Conservation (phyloP, 306 rosid genomes). For the Inga laurina region DNA sequence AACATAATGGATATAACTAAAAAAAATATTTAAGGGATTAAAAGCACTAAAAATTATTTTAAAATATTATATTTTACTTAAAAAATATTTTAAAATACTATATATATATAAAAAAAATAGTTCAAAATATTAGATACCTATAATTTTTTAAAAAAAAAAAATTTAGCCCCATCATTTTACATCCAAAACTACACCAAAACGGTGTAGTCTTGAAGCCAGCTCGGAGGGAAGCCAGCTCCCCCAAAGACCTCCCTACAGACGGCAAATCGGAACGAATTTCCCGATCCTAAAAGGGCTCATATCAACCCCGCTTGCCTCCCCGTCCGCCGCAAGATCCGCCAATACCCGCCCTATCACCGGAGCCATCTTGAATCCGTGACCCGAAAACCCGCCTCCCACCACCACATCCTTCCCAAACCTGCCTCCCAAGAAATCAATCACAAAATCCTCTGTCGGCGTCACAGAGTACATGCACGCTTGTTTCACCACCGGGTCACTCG, state of each 20-base stretch:
- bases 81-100: no score
- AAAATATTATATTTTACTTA: no score
- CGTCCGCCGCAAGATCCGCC: slow-evolving; percentile 58
- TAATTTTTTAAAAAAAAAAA: no score
- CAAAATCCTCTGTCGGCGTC: slow-evolving; percentile 83
- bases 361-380: slow-evolving; percentile 94
- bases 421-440: slow-evolving; percentile 84
- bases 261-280: slow-evolving; percentile 45
- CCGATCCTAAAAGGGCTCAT: slow-evolving; percentile 52
- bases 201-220: no score
- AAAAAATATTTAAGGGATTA: no score
- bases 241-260: not conserved
- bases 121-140: no score
- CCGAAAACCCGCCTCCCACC: slow-evolving; percentile 87
- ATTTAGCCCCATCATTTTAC: no score
- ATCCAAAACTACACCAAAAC: no score
- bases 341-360: slow-evolving; percentile 72
- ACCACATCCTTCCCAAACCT: slow-evolving; percentile 70
- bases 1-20: no score
- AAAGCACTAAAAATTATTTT: no score
- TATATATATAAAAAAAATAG: no score
- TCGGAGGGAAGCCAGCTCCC: no score
- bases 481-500: slow-evolving; percentile 53
- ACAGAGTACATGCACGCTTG: slow-evolving; percentile 79
- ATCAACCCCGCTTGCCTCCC: slow-evolving; percentile 63